Evolutionary conservation across 78 protist genomes (phyloP).

Genomic region (Dictyostelium purpureum): DNA sequence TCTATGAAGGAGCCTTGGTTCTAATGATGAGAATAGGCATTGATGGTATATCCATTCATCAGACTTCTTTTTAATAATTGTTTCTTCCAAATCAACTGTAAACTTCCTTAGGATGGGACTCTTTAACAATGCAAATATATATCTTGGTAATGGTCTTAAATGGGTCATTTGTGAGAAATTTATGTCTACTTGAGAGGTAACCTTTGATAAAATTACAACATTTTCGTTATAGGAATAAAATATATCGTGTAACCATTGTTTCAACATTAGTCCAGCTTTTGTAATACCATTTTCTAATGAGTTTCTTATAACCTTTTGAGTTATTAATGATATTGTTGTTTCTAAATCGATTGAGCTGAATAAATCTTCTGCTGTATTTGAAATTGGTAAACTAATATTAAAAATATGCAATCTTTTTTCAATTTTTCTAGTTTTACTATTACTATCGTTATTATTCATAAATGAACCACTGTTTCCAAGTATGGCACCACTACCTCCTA

Average conservation of each 20-base stretch:
- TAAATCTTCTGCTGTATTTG: slow-evolving; percentile 5
- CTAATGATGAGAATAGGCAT: neutral
- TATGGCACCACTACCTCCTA: neutral
- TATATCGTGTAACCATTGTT: slow-evolving; percentile 26
- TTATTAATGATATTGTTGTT: slow-evolving; percentile 28
- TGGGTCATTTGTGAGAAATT: slow-evolving; percentile 20
- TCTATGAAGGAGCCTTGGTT: slow-evolving; percentile 43
- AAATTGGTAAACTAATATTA: neutral
- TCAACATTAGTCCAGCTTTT: neutral
- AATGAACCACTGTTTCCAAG: neutral
- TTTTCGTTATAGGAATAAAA: slow-evolving; percentile 40
- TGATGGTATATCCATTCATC: slow-evolving; percentile 58
- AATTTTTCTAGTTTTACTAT: slow-evolving; percentile 18
- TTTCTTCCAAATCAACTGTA: neutral
- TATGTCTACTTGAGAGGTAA: neutral
- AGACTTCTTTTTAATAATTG: neutral
- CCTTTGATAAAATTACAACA: slow-evolving; percentile 12
- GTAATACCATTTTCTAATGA: slow-evolving; percentile 34
- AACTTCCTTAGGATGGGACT: neutral
- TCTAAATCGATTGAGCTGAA: slow-evolving; percentile 45
- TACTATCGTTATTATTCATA: neutral
- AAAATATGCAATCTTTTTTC: slow-evolving; percentile 33
- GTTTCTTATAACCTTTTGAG: slow-evolving; percentile 22
- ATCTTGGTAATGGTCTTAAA: slow-evolving; percentile 39
- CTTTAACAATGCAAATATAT: slow-evolving; percentile 46